Evolutionary conservation across 345 rosid species (phyloP).

Genomic region (Anastatica hierochuntica): DNA sequence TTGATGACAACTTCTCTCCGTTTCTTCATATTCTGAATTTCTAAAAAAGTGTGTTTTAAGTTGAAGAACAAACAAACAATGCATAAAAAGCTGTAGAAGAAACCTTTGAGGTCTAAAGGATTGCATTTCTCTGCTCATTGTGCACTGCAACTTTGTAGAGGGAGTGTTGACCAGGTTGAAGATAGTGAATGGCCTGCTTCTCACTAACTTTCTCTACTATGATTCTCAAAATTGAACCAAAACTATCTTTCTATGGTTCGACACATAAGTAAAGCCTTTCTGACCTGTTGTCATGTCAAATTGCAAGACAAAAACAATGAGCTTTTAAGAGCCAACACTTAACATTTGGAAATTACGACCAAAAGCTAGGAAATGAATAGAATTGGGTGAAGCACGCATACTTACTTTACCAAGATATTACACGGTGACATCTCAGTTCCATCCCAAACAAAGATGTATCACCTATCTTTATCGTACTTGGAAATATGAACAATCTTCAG

Average conservation of each 20-base stretch:
- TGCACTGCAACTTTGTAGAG: slow-evolving; percentile 23
- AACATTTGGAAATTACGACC: too few species aligned
- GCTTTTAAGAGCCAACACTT: too few species aligned
- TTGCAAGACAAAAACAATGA: too few species aligned
- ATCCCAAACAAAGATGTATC: slow-evolving; percentile 21
- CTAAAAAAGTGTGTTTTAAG: neutral
- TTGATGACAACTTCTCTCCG: neutral
- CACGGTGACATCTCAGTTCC: slow-evolving; percentile 23
- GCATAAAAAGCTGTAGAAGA: neutral
- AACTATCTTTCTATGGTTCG: slow-evolving; percentile 20
- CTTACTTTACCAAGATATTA: slow-evolving; percentile 14
- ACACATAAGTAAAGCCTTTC: slow-evolving; percentile 21
- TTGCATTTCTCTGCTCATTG: slow-evolving; percentile 13
- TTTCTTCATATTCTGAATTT: slow-evolving; percentile 3
- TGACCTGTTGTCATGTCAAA: slow-evolving; percentile 16
- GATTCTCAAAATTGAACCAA: slow-evolving; percentile 25
- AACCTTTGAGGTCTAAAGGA: slow-evolving; percentile 14
- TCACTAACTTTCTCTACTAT: slow-evolving; percentile 7
- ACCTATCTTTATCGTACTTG: slow-evolving; percentile 7
- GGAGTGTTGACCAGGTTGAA: slow-evolving; percentile 23
- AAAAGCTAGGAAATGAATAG: too few species aligned
- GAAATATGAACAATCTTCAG: slow-evolving; percentile 17
- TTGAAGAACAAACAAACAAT: neutral
- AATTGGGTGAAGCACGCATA: neutral
- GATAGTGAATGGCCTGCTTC: slow-evolving; percentile 17